Conservation (phyloP, 1,284 basidiomycete genomes). For the Vanrija sp. region DNA sequence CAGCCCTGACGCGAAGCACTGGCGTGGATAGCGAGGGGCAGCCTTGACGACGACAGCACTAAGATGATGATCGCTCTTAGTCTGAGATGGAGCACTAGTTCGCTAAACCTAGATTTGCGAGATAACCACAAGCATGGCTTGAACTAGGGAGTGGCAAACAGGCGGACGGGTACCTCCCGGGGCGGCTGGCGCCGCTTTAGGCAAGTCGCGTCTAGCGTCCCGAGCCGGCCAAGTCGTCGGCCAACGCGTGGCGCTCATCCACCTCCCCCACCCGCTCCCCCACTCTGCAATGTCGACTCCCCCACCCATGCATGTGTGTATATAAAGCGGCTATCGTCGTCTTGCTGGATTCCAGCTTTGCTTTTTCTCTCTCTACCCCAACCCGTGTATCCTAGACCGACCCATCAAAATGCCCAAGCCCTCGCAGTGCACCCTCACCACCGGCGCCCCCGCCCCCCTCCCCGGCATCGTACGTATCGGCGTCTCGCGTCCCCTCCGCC, state of each 20-base stretch:
- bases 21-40: no score
- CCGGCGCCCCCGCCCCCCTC: constrained; percentile 38
- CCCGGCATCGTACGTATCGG: constrained; percentile 31
- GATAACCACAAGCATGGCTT: not conserved
- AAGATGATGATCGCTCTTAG: no score
- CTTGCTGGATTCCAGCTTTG: not conserved
- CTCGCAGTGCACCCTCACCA: constrained; percentile 31
- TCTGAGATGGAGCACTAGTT: no score
- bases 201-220: no score
- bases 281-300: not conserved
- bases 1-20: not conserved
- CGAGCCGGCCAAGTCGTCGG: no score
- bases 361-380: no score
- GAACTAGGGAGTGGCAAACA: no score
- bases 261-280: not conserved
- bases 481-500: not conserved
- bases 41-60: no score
- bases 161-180: not conserved
- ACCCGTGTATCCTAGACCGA: not conserved
- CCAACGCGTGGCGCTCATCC: not conserved
- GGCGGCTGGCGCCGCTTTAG: no score
- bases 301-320: no score
- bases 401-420: constrained; percentile 18
- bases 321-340: no score
- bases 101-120: not conserved